Conservation (phyloP, 2,329 filamentous ascomycete genomes). For the Fusarium stilboides region DNA sequence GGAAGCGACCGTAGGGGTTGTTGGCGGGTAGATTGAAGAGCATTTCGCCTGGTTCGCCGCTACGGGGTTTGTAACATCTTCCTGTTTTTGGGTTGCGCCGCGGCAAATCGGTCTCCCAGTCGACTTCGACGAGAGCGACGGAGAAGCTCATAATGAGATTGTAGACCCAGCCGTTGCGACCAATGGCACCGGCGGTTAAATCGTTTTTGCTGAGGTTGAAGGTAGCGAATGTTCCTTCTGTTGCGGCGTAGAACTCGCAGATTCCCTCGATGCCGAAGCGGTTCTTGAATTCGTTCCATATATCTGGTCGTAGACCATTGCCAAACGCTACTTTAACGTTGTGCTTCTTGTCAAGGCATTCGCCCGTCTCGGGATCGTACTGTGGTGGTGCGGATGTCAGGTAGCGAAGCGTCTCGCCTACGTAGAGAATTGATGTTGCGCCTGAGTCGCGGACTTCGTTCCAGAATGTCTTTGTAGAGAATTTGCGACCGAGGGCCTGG, state of each 20-base stretch:
- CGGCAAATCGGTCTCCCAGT: slow-evolving; percentile 79
- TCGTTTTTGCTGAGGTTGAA: slow-evolving; percentile 84
- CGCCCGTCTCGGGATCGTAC: slow-evolving; percentile 73
- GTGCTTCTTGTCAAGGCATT: slow-evolving; percentile 80
- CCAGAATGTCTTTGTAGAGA: slow-evolving; percentile 85
- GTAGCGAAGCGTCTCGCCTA: slow-evolving; percentile 90
- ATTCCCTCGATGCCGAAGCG: slow-evolving; percentile 83
- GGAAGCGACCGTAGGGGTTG: slow-evolving; percentile 76
- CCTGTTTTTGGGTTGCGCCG: slow-evolving; percentile 78
- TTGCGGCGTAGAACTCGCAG: slow-evolving; percentile 86
- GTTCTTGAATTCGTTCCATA: slow-evolving; percentile 87
- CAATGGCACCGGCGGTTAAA: slow-evolving; percentile 82
- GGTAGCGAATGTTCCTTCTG: slow-evolving; percentile 77
- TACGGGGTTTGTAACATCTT: slow-evolving; percentile 72
- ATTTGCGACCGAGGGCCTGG: slow-evolving; percentile 81
- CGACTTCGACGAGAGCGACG: slow-evolving; percentile 76
- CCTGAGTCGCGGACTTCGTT: slow-evolving; percentile 78
- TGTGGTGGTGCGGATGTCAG: slow-evolving; percentile 78
- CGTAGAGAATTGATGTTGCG: slow-evolving; percentile 87
- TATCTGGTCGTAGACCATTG: slow-evolving; percentile 87
- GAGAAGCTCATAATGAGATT: slow-evolving; percentile 66
- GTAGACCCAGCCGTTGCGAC: slow-evolving; percentile 77
- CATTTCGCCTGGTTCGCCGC: slow-evolving; percentile 81
- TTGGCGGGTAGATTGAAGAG: slow-evolving; percentile 78
- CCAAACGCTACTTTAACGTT: slow-evolving; percentile 83